Evolutionary conservation across 1,284 basidiomycete species (phyloP).

Genomic region (Neonothopanus nambi): DNA sequence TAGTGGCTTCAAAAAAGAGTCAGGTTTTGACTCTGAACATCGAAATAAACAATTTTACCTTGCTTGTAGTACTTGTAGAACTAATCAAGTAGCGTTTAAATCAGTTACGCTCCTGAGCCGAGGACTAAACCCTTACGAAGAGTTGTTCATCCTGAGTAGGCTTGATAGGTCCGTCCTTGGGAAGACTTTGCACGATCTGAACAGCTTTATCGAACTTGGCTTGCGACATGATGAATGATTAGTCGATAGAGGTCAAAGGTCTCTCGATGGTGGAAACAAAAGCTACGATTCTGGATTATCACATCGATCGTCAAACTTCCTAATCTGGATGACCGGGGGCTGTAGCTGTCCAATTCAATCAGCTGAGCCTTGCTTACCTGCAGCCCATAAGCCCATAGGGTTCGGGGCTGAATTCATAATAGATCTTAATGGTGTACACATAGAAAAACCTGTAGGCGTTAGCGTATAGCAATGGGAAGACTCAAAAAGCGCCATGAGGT

Average conservation of each 20-base stretch:
- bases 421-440: no score
- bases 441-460: no score
- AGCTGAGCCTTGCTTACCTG: no score
- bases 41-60: conserved; percentile 43
- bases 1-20: conserved; percentile 51
- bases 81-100: conserved; percentile 41
- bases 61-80: conserved; percentile 95
- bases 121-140: conserved; percentile 48
- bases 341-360: neutral
- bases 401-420: no score
- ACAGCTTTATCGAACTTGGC: conserved; percentile 82
- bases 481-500: neutral
- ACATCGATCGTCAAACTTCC: no score
- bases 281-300: no score
- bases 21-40: neutral
- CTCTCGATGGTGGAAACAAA: no score
- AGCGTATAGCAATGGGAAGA: neutral
- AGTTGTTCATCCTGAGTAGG: conserved; percentile 79
- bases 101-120: conserved; percentile 14
- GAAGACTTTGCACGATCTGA: conserved; percentile 66
- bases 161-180: conserved; percentile 81
- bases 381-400: no score
- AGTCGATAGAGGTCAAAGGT: neutral
- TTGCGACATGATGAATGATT: conserved; percentile 51
- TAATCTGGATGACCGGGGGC: neutral